A percentile compares a stretch with the other conserved stretches of the same genome.
Conservation (phyloP, 352 stramenopile genomes). For the Phytopythium vexans region DNA sequence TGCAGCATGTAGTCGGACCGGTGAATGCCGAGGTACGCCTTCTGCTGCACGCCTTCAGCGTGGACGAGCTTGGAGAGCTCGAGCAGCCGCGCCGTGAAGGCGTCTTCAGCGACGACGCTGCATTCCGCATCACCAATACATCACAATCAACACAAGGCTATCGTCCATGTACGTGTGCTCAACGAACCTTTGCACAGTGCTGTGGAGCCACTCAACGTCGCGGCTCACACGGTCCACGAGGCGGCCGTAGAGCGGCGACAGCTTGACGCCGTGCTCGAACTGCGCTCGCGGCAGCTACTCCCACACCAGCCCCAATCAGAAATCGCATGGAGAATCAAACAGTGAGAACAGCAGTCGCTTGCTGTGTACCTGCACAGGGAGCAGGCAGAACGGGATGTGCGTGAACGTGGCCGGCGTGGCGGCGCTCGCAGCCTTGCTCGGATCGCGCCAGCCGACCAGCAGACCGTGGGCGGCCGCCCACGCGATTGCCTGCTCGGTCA, state of each 20-base stretch:
- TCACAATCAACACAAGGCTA: not conserved
- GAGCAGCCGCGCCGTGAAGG: constrained; percentile 82
- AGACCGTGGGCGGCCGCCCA: constrained; percentile 74
- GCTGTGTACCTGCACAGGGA: constrained; percentile 47
- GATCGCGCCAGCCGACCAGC: constrained; percentile 60
- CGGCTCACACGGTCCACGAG: constrained; percentile 81
- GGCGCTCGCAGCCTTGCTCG: constrained; percentile 10
- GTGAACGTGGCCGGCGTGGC: constrained; percentile 48
- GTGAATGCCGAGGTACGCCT: constrained; percentile 86
- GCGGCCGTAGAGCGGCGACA: constrained; percentile 72
- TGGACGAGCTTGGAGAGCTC: constrained; percentile 75
- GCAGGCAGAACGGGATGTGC: constrained; percentile 73
- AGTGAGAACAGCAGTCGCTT: not conserved
- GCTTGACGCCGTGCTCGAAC: constrained; percentile 59
- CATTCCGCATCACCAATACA: not conserved
- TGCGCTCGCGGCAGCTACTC: constrained; percentile 41
- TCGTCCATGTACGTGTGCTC: no score
- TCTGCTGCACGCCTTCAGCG: constrained; percentile 69
- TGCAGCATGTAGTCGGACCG: constrained; percentile 96
- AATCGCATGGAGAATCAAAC: not conserved
- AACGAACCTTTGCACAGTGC: constrained; percentile 40
- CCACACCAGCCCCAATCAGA: not conserved
- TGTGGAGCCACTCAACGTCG: constrained; percentile 78
- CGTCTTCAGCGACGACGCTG: constrained; percentile 79
- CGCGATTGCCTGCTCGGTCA: constrained; percentile 73